Base-by-base conservation (phyloP, 495 filamentous ascomycete species). In the Neurospora hispaniola region DNA sequence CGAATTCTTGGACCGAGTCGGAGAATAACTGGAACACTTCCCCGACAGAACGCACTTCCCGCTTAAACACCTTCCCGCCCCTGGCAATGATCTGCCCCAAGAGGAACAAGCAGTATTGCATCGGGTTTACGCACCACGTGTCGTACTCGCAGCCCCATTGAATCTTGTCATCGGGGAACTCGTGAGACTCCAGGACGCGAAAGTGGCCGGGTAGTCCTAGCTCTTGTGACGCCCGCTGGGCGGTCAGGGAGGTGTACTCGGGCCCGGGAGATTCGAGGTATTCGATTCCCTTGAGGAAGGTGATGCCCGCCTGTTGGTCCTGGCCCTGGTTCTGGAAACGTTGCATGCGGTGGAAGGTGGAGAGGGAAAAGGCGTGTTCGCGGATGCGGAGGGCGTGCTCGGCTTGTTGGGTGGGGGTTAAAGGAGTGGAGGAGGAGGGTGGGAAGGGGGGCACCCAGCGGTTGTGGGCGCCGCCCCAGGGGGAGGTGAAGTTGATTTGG, bases 381-480 rank as follows among this genome's bases (percentile, higher is more conserved):
- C 80, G 81, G 31, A 71, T 73, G 62, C 78, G 76, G 0, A 73
- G 42, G 11, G 75, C 59, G 46, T 75, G 75, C 9, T 66, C 54
- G 54, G 27, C 5, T 35, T 66, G 54, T 18, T 66, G 54, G 31
- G 54, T 0, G 16, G 27, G 27, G 12, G 54, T 31, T 9, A 66
- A 27, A 27, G 20, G 54, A 6, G 14, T 27, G 27, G 54, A 62
- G 23, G 48, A 11, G 73, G 70, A 31, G 27, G 27, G 27, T 2
- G 70, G 38, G 12, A 42, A 10, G 66, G 85, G 86, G 0, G 87
- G 86, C 3, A 89, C 81, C 14, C 85, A 86, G 4, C 88, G 85
- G 80, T 89, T 88, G 76, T 88, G 88, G 8, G 87, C 89, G 72
- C 89, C 89, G n/a, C 84, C 89, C 89, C 89, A 91, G 10, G 88